Conservation (phyloP, 352 stramenopile species). For the Phytopythium delawarense region DNA sequence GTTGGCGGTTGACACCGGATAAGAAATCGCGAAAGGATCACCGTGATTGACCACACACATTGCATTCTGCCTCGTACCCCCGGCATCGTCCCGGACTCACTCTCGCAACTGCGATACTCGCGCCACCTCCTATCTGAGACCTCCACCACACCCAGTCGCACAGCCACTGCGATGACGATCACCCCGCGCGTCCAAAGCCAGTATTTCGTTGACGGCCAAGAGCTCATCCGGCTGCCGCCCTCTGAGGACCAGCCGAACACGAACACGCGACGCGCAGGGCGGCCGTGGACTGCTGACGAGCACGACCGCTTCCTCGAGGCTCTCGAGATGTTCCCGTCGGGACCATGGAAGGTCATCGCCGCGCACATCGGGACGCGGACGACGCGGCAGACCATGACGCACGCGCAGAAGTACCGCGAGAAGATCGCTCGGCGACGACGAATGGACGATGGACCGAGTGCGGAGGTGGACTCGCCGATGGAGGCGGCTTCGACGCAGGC, state of each 20-base stretch:
- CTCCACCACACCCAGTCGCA: neutral
- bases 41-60: neutral
- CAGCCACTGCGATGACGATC: slow-evolving; percentile 19
- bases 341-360: slow-evolving; percentile 37
- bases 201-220: slow-evolving; percentile 33
- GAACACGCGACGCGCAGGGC: slow-evolving; percentile 24
- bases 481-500: neutral
- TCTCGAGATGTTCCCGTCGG: slow-evolving; percentile 30
- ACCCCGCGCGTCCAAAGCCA: slow-evolving; percentile 30
- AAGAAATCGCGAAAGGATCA: neutral
- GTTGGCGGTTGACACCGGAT: neutral
- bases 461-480: neutral
- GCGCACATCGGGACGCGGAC: slow-evolving; percentile 51
- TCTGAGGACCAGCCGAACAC: slow-evolving; percentile 28
- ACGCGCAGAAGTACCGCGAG: slow-evolving; percentile 46
- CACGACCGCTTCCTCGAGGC: slow-evolving; percentile 33
- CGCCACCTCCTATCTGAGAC: neutral
- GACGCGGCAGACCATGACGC: slow-evolving; percentile 48
- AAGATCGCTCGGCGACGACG: slow-evolving; percentile 40
- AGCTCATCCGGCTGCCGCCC: slow-evolving; percentile 29
- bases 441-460: neutral
- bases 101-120: neutral
- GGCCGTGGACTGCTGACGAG: slow-evolving; percentile 30
- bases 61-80: slow-evolving; percentile 1
- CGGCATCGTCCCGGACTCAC: neutral